Evolutionary conservation across 805 yeast genomes (phyloP).

Genomic region (Spathaspora boniae): DNA sequence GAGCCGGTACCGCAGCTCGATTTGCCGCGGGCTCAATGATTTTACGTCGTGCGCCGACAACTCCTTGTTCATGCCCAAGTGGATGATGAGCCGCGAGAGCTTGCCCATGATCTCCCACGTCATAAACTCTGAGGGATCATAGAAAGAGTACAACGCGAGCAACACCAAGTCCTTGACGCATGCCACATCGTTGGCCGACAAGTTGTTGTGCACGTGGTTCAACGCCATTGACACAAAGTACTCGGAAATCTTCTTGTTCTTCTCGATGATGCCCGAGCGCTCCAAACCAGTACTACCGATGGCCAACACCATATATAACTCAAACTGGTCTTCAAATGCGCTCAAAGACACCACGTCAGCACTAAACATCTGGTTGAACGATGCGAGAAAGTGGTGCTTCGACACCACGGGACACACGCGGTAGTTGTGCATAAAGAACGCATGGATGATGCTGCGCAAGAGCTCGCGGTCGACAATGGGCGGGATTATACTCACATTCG

Average conservation of each 20-base stretch:
- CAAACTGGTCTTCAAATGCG: conserved; percentile 31
- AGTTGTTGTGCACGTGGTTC: conserved; percentile 32
- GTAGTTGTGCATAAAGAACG: conserved; percentile 44
- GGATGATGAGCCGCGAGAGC: conserved; percentile 40
- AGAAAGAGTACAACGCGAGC: conserved; percentile 48
- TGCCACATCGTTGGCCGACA: conserved; percentile 36
- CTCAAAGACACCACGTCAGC: conserved; percentile 12
- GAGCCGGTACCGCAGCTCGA: conserved; percentile 43
- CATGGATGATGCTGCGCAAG: conserved; percentile 36
- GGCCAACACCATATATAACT: conserved; percentile 51
- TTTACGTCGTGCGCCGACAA: conserved; percentile 14
- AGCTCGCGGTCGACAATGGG: conserved; percentile 23
- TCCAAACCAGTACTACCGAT: conserved; percentile 52
- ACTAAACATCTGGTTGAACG: conserved; percentile 22
- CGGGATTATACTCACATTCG: conserved; percentile 11
- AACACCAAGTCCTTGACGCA: conserved; percentile 40
- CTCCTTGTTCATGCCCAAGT: conserved; percentile 45
- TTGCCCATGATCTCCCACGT: conserved; percentile 54
- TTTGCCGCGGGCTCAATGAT: conserved; percentile 17
- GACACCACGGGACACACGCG: conserved; percentile 43
- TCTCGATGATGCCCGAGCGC: conserved; percentile 14
- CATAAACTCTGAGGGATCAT: conserved; percentile 46
- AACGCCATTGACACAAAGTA: conserved; percentile 41
- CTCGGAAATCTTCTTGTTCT: conserved; percentile 31
- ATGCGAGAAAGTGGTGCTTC: conserved; percentile 31